Evolutionary conservation across 768 basidiomycete genomes (phyloP).

Genomic region (Macrocybe gigantea): DNA sequence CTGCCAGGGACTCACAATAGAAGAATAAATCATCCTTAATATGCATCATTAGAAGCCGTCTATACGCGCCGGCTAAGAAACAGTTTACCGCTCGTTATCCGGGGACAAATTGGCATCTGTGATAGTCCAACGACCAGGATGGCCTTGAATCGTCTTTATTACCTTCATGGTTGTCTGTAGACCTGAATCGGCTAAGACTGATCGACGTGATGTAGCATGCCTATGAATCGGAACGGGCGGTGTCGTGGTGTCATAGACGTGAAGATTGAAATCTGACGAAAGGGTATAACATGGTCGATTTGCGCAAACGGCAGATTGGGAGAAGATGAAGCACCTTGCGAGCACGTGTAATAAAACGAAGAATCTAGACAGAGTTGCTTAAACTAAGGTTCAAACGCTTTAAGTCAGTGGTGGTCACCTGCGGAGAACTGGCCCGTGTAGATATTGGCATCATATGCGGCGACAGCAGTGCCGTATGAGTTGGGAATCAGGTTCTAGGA

Average conservation of each 20-base stretch:
- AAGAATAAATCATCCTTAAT: slow-evolving; percentile 79
- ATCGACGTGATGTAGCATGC: neutral
- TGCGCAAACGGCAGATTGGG: neutral
- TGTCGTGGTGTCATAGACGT: slow-evolving; percentile 77
- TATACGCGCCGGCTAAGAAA: slow-evolving; percentile 5
- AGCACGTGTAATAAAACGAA: slow-evolving; percentile 91
- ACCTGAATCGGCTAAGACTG: slow-evolving; percentile 12
- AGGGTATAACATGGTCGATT: neutral
- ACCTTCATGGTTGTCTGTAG: slow-evolving; percentile 40
- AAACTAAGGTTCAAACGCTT: neutral
- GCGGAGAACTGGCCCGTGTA: slow-evolving; percentile 84
- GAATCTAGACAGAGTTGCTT: slow-evolving; percentile 45
- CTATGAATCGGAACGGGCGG: slow-evolving; percentile 23
- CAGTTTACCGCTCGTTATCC: slow-evolving; percentile 72
- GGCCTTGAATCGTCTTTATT: slow-evolving; percentile 65
- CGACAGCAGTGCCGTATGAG: slow-evolving; percentile 73
- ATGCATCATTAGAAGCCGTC: neutral
- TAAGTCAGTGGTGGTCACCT: slow-evolving; percentile 31
- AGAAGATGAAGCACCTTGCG: slow-evolving; percentile 49
- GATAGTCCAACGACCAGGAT: slow-evolving; percentile 84
- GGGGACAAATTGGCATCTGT: slow-evolving; percentile 91
- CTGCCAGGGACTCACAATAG: slow-evolving; percentile 51
- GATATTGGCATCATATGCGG: slow-evolving; percentile 63
- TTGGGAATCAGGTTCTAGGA: slow-evolving; percentile 71
- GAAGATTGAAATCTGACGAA: slow-evolving; percentile 72